phyloP scores from a whole-genome alignment of 2,329 filamentous ascomycete genomes.

The Epichloe typhina region DNA sequence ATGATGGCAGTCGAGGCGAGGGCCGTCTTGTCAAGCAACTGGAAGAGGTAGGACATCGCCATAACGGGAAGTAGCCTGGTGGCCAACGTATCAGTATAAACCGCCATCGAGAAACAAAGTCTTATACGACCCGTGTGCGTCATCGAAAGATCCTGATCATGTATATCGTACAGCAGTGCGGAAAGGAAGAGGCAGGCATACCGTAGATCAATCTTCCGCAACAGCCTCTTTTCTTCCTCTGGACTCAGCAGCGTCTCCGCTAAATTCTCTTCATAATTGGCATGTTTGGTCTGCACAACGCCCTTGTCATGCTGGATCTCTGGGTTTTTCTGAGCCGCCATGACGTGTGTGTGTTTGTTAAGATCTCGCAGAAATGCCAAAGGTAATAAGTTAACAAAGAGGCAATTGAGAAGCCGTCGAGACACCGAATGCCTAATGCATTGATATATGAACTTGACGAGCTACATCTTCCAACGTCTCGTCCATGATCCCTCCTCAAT shows the following conservation, averaged over 20 bases:
- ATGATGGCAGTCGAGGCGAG: constrained; percentile 38
- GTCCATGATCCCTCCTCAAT: too few relatives aligned
- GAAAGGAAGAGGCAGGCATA: constrained; percentile 23
- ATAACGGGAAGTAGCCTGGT: constrained; percentile 36
- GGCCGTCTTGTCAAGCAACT: constrained; percentile 47
- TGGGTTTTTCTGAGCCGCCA: not conserved
- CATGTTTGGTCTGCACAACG: not conserved
- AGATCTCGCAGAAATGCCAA: not conserved
- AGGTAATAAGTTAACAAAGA: not conserved
- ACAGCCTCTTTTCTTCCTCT: constrained; percentile 33
- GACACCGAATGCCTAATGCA: not conserved
- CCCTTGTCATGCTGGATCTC: not conserved
- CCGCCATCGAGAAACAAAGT: too few relatives aligned
- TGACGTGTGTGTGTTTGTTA: not conserved
- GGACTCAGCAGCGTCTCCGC: constrained; percentile 9
- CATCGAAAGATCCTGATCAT: too few relatives aligned
- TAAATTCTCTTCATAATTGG: not conserved
- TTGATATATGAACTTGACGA: too few relatives aligned
- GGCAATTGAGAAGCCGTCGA: not conserved
- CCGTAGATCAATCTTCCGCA: constrained; percentile 45
- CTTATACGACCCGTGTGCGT: too few relatives aligned
- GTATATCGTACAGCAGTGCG: too few relatives aligned
- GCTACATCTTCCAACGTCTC: too few relatives aligned
- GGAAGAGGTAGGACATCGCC: constrained; percentile 42
- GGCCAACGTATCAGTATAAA: too few relatives aligned